Conservation (phyloP, 768 basidiomycete genomes). For the Lactarius indigo region DNA sequence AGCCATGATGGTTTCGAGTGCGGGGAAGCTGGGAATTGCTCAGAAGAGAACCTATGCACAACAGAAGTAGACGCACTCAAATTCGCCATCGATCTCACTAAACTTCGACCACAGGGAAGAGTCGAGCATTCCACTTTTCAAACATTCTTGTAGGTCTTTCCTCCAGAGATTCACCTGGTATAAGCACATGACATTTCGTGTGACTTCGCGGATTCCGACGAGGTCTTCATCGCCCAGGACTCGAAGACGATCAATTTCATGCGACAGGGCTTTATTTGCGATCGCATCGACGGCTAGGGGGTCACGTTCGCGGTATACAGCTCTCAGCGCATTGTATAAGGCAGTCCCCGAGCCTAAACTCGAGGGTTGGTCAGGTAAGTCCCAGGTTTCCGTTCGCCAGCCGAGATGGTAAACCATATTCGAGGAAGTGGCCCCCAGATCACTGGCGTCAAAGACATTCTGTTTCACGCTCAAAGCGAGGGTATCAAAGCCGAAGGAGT, state of each 20-base stretch:
- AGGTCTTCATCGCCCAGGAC: constrained; percentile 75
- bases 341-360: constrained; percentile 48
- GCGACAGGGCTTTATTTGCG: constrained; percentile 47
- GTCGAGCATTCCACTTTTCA: constrained; percentile 35
- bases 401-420: constrained; percentile 74
- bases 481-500: constrained; percentile 85
- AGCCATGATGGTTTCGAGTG: constrained; percentile 74
- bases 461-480: constrained; percentile 75
- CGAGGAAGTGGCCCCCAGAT: constrained; percentile 34
- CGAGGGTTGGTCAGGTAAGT: constrained; percentile 64
- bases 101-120: constrained; percentile 42
- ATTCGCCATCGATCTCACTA: constrained; percentile 46
- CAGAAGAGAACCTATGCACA: constrained; percentile 17
- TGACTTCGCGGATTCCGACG: constrained; percentile 63
- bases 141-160: constrained; percentile 34
- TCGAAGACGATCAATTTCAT: constrained; percentile 64
- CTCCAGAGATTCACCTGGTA: constrained; percentile 72
- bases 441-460: constrained; percentile 35
- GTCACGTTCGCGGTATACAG: constrained; percentile 78
- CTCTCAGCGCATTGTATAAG: constrained; percentile 76
- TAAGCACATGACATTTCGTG: constrained; percentile 76
- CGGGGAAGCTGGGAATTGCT: constrained; percentile 53
- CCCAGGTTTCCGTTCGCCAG: constrained; percentile 96
- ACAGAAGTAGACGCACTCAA: constrained; percentile 52
- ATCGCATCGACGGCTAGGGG: constrained; percentile 42